Conservation (phyloP, 2,329 filamentous ascomycete genomes). For the Colletotrichum salicis region DNA sequence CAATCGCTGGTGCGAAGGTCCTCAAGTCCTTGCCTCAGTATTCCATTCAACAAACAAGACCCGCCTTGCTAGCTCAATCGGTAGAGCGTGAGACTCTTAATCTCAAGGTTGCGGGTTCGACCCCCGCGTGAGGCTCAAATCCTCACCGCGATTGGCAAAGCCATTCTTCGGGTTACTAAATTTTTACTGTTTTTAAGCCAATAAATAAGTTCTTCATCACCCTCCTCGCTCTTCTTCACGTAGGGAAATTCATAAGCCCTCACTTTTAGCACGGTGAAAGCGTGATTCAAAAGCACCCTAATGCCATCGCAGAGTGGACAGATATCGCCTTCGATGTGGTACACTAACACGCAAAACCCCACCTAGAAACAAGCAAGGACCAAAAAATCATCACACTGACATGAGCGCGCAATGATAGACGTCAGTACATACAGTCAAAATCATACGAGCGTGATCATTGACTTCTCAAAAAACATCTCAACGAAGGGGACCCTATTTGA, state of each 20-base stretch:
- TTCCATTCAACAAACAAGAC: background rate
- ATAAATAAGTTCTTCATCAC: no score
- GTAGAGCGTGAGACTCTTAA: constrained; percentile 79
- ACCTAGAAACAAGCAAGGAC: background rate
- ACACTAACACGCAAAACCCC: background rate
- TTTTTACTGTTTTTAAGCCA: no score
- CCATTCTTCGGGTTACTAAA: constrained; percentile 10
- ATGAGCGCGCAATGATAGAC: background rate
- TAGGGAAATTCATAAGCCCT: no score
- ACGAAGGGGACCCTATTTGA: background rate
- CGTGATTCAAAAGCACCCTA: background rate
- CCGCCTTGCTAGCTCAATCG: constrained; percentile 69
- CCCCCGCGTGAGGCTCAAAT: constrained; percentile 39
- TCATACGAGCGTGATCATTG: background rate
- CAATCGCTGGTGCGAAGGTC: fast-evolving
- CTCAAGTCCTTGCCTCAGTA: fast-evolving
- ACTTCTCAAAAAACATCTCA: background rate
- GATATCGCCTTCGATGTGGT: background rate
- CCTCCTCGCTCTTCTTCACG: no score
- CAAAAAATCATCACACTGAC: background rate
- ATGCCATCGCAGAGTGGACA: background rate
- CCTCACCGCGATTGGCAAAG: constrained; percentile 19
- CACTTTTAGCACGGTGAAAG: no score
- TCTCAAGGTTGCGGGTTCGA: constrained; percentile 37
- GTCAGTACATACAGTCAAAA: no score